Evolutionary conservation across 768 basidiomycete species (phyloP).

Genomic region (Suillus plorans): DNA sequence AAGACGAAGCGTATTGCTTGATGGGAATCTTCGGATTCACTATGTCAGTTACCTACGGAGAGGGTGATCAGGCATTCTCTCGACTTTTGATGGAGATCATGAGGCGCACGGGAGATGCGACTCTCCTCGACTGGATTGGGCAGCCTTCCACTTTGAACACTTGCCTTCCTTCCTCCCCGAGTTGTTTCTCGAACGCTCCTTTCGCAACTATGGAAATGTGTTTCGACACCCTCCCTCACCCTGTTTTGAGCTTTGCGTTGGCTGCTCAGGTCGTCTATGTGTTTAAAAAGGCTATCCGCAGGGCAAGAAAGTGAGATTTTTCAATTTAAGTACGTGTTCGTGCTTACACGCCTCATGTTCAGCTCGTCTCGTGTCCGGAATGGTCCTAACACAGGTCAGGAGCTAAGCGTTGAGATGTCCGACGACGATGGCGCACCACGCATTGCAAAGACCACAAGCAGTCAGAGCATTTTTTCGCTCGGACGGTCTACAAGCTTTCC

Average conservation of each 20-base stretch:
- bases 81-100: slow-evolving; percentile 14
- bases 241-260: not conserved
- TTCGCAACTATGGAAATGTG: not conserved
- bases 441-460: not conserved
- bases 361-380: not conserved
- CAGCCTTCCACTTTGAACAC: slow-evolving; percentile 3
- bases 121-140: slow-evolving; percentile 16
- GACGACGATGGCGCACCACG: not conserved
- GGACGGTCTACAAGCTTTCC: not conserved
- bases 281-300: not conserved
- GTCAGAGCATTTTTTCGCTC: not conserved
- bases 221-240: not conserved
- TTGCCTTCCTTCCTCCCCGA: slow-evolving; percentile 8
- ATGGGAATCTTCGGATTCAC: slow-evolving; percentile 14
- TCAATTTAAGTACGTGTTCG: not conserved
- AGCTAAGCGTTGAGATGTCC: no score
- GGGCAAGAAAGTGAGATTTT: not conserved
- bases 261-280: not conserved
- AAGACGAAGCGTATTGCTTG: slow-evolving; percentile 18
- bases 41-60: slow-evolving; percentile 17
- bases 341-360: not conserved
- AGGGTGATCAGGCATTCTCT: slow-evolving; percentile 15
- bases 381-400: not conserved
- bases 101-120: slow-evolving; percentile 8
- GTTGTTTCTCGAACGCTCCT: slow-evolving; percentile 6